phyloP scores from a whole-genome alignment of 495 filamentous ascomycete genomes.

The Wilcoxina mikolae region DNA sequence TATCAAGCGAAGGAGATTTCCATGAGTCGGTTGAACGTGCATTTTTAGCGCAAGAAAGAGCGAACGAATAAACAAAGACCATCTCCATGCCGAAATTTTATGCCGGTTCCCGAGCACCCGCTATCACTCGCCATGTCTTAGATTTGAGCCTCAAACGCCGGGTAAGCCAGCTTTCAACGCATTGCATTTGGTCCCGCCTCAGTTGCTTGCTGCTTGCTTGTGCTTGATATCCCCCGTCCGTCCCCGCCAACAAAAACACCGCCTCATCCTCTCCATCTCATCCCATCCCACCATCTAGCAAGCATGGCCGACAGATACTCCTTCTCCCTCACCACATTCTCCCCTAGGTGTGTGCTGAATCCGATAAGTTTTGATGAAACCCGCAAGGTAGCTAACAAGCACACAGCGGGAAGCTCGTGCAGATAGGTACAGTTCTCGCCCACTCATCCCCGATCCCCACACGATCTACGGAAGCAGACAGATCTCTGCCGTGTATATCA shows the following conservation, averaged over 20 bases:
- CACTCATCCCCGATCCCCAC: slow-evolving; percentile 10
- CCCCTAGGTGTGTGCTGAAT: slow-evolving; percentile 64
- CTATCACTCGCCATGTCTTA: too few species aligned
- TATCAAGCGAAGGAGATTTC: too few species aligned
- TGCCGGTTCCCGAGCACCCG: too few species aligned
- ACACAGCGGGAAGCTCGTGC: slow-evolving; percentile 32
- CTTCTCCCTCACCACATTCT: slow-evolving; percentile 99
- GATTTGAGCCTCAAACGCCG: too few species aligned
- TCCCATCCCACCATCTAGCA: background rate
- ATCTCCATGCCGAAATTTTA: too few species aligned
- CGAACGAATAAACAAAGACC: too few species aligned
- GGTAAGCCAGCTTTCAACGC: too few species aligned
- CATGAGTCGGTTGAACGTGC: too few species aligned
- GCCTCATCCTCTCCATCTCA: background rate
- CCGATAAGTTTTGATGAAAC: slow-evolving; percentile 11
- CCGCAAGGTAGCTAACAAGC: slow-evolving; percentile 6
- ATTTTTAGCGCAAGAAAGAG: too few species aligned
- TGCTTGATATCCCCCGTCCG: background rate
- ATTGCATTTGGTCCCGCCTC: slow-evolving; percentile 1
- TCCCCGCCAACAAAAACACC: background rate
- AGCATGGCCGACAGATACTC: slow-evolving; percentile 97
- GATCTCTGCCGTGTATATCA: too few species aligned
- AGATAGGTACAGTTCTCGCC: slow-evolving; percentile 46
- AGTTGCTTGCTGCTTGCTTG: background rate
- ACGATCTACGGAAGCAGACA: background rate